Conservation (phyloP, 345 rosid genomes). For the Rhizophora apiculata region DNA sequence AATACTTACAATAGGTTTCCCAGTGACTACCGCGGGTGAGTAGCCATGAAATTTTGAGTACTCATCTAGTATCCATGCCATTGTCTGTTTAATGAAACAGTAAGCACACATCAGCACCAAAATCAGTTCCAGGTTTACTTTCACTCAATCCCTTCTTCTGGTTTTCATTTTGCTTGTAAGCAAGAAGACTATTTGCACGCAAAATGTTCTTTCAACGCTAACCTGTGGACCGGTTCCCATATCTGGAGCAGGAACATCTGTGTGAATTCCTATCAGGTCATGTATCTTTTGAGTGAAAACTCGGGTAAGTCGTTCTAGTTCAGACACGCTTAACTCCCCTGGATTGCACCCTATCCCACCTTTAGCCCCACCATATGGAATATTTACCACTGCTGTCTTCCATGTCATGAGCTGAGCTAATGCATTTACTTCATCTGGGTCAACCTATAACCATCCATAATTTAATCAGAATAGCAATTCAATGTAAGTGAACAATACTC, state of each 20-base stretch:
- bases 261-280: constrained; percentile 79
- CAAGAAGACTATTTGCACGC: not conserved
- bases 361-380: constrained; percentile 97
- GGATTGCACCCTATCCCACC: constrained; percentile 96
- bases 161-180: not conserved
- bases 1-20: constrained; percentile 74
- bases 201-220: not conserved
- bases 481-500: not conserved
- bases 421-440: constrained; percentile 96
- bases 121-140: not conserved
- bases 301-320: constrained; percentile 81
- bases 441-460: constrained; percentile 49
- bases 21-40: constrained; percentile 93
- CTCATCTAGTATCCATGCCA: constrained; percentile 99
- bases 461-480: constrained; percentile 9
- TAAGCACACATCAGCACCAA: constrained; percentile 1
- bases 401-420: constrained; percentile 97
- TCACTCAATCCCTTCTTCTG: not conserved
- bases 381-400: constrained; percentile 95
- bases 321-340: constrained; percentile 59
- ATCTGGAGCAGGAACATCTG: constrained; percentile 98
- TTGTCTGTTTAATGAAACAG: constrained; percentile 51
- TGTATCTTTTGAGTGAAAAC: constrained; percentile 97
- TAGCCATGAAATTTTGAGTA: constrained; percentile 92
- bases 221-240: constrained; percentile 99